A percentile compares a stretch with the other conserved stretches of the same genome.
phyloP scores from a whole-genome alignment of 2,329 filamentous ascomycete species.

The Phialemonium atrogriseum region DNA sequence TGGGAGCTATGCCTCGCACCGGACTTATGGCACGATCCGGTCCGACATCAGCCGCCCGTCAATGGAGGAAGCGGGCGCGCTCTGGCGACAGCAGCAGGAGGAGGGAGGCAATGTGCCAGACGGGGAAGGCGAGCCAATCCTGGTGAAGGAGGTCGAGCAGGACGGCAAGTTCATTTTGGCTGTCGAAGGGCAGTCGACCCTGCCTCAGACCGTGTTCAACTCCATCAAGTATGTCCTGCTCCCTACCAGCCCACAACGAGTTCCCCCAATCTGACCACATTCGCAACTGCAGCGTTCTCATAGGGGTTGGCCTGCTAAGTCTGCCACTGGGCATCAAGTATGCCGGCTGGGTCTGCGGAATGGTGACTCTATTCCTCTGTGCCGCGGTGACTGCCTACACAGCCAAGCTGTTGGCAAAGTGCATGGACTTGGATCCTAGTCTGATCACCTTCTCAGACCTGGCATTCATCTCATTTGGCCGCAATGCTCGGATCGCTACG shows the following conservation, averaged over 20 bases:
- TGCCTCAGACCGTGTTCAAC: constrained; percentile 94
- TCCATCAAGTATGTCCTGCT: constrained; percentile 59
- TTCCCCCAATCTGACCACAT: constrained; percentile 6
- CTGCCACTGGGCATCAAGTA: constrained; percentile 82
- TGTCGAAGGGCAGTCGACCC: constrained; percentile 86
- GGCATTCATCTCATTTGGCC: constrained; percentile 83
- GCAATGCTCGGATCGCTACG: constrained; percentile 69
- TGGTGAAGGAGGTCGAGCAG: constrained; percentile 85
- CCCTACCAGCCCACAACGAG: constrained; percentile 3
- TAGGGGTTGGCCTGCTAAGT: constrained; percentile 83
- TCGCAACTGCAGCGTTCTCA: constrained; percentile 50
- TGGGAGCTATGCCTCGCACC: constrained; percentile 58
- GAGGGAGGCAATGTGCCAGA: constrained; percentile 36
- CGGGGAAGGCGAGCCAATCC: constrained; percentile 61
- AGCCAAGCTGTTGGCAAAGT: constrained; percentile 75
- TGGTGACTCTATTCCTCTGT: constrained; percentile 64
- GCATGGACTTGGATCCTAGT: constrained; percentile 75
- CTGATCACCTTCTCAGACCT: constrained; percentile 93
- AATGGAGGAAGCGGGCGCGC: constrained; percentile 41
- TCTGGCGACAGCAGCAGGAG: constrained; percentile 47
- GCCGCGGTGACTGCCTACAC: constrained; percentile 78
- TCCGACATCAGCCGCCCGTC: constrained; percentile 33
- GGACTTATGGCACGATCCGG: constrained; percentile 46
- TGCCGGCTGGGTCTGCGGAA: constrained; percentile 79
- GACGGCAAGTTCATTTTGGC: constrained; percentile 78